These are phyloP conservation scores for Talaromyces sp. DNA, from an alignment of 2,329 filamentous ascomycete species.

Conservation along the genomic window DNA sequence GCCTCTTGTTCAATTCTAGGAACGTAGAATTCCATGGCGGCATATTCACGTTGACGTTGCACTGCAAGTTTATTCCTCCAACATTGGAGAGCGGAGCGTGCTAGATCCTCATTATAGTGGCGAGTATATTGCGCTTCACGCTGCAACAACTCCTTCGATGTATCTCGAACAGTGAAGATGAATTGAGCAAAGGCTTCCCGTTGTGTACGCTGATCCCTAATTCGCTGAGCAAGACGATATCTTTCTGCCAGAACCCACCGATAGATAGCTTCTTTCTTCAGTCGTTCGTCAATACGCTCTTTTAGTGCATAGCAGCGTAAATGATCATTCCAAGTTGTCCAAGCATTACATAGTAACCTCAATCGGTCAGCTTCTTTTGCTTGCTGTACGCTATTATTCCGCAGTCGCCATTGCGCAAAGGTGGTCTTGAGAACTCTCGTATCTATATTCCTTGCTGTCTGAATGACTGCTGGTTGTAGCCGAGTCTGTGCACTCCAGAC, in stretches of 20 bases:
- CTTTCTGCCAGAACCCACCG: constrained; percentile 57
- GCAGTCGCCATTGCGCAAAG: constrained; percentile 51
- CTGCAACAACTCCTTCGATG: constrained; percentile 36
- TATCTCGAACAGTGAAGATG: constrained; percentile 37
- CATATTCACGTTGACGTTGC: constrained; percentile 40
- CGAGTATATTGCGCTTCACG: constrained; percentile 36
- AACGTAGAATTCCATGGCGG: constrained; percentile 43
- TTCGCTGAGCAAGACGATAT: constrained; percentile 38
- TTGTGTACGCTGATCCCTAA: constrained; percentile 40
- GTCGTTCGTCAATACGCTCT: constrained; percentile 53
- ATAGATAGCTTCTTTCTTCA: constrained; percentile 56
- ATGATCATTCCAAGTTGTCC: constrained; percentile 60
- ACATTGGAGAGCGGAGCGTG: constrained; percentile 33
- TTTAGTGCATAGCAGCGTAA: constrained; percentile 53
- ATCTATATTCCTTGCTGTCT: constrained; percentile 45
- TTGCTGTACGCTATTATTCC: constrained; percentile 42
- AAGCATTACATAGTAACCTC: constrained; percentile 55
- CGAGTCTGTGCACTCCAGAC: constrained; percentile 43
- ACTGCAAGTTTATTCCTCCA: constrained; percentile 39
- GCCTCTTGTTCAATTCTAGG: constrained; percentile 41
- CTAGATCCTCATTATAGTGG: constrained; percentile 31
- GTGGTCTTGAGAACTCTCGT: constrained; percentile 44
- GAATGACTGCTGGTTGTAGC: constrained; percentile 41
- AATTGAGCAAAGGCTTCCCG: constrained; percentile 39
- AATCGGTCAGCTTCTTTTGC: constrained; percentile 51